Percentiles rank a stretch among this genome's conserved stretches.
These are phyloP conservation scores for Silene coronaria DNA, from an alignment of 179 eudicot genomes.

Conservation along the genomic window DNA sequence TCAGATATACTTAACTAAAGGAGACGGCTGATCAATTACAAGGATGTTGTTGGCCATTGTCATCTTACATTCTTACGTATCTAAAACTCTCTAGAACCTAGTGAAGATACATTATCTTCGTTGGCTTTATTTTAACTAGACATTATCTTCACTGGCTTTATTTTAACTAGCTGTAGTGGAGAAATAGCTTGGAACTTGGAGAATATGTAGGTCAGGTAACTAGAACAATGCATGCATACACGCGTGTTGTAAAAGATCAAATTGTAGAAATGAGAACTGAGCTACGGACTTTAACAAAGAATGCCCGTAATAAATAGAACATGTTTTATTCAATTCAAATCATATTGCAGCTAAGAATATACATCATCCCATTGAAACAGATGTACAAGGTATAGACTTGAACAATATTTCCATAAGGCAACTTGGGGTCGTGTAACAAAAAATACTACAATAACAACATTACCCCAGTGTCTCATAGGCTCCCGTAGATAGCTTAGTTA, in stretches of 20 bases:
- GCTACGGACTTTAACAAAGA: neutral
- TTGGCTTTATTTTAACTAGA: neutral
- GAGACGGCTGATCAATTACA: neutral
- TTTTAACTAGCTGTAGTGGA: neutral
- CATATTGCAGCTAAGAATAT: neutral
- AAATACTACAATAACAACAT: neutral
- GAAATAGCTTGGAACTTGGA: neutral
- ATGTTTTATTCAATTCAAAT: neutral
- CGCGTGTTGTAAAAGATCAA: neutral
- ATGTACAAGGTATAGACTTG: neutral
- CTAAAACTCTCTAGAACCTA: neutral
- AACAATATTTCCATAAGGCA: neutral
- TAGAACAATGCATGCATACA: slow-evolving; percentile 1
- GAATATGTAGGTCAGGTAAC: neutral
- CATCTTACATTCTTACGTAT: neutral
- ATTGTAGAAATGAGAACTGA: neutral
- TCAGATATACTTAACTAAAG: neutral
- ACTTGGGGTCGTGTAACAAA: neutral
- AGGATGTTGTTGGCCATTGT: neutral
- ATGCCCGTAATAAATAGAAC: neutral
- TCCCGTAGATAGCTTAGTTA: neutral
- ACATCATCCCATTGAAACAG: neutral
- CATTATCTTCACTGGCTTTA: too few species aligned
- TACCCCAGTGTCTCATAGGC: neutral
- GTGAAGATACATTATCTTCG: neutral